phyloP scores from a whole-genome alignment of 331 rosid species.

The Malus hybrid region DNA sequence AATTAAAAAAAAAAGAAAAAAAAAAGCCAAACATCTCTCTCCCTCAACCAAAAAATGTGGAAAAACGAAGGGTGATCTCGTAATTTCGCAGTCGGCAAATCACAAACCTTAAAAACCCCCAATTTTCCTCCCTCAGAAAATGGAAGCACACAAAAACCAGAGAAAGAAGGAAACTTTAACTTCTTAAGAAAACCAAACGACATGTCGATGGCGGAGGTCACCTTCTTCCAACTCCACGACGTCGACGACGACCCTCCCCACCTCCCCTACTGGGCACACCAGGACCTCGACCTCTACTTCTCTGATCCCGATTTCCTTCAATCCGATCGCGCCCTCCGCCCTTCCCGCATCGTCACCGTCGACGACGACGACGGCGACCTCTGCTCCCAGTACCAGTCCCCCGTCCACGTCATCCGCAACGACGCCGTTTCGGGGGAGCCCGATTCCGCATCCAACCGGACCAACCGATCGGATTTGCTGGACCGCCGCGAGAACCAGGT shows the following conservation, averaged over 20 bases:
- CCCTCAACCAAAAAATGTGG: not conserved
- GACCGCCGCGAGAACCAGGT: slow-evolving; percentile 51
- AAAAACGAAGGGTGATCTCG: not conserved
- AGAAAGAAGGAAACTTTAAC: not conserved
- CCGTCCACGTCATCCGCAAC: not conserved
- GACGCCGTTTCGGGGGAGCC: slow-evolving; percentile 17
- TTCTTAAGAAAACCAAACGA: not conserved
- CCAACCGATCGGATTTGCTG: slow-evolving; percentile 9
- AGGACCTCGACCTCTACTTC: slow-evolving; percentile 37
- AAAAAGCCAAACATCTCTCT: not conserved
- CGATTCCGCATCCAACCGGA: slow-evolving; percentile 19
- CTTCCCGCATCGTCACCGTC: slow-evolving; percentile 4
- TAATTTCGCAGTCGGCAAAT: not conserved
- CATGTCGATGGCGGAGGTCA: slow-evolving; percentile 51
- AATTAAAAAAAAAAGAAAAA: no score
- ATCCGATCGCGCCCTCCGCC: slow-evolving; percentile 10
- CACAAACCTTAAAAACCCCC: not conserved
- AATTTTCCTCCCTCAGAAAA: not conserved
- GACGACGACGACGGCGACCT: slow-evolving; percentile 1
- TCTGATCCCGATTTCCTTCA: slow-evolving; percentile 43
- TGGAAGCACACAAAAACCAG: not conserved
- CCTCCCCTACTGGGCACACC: slow-evolving; percentile 26
- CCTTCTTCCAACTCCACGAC: slow-evolving; percentile 39
- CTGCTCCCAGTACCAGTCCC: slow-evolving; percentile 15
- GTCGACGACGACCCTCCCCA: slow-evolving; percentile 34